Percentiles rank a stretch among this genome's conserved stretches.
Conservation (phyloP, 306 rosid species). For the Citrullus mucosospermus region DNA sequence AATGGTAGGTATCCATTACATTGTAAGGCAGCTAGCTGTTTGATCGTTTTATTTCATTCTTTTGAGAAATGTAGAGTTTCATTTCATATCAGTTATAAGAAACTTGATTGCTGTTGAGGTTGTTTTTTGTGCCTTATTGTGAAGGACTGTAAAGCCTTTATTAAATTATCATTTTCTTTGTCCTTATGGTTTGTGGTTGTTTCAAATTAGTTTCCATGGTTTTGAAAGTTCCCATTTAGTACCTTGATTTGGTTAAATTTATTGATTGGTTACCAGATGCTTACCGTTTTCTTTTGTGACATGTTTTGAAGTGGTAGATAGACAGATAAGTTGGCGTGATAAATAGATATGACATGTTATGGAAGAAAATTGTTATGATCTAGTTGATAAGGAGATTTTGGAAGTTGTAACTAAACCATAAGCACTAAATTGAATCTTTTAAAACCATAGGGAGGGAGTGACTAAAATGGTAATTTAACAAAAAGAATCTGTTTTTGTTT, state of each 20-base stretch:
- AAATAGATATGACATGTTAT: not conserved
- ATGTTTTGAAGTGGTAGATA: not conserved
- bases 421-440: not conserved
- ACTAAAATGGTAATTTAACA: not conserved
- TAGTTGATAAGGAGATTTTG: not conserved
- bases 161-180: not conserved
- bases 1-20: constrained; percentile 37
- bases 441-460: not conserved
- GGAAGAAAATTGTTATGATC: not conserved
- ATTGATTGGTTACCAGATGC: not conserved
- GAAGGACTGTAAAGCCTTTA: not conserved
- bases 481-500: not conserved
- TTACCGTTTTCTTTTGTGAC: not conserved
- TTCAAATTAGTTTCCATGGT: not conserved
- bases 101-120: not conserved
- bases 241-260: not conserved
- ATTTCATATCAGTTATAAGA: not conserved
- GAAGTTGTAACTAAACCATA: not conserved
- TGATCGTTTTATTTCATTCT: not conserved
- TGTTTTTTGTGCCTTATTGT: not conserved
- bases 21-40: not conserved
- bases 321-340: not conserved
- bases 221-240: not conserved
- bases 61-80: not conserved
- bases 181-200: not conserved